Conservation (phyloP, 2,329 filamentous ascomycete species). For the Hymenoscyphus linearis region DNA sequence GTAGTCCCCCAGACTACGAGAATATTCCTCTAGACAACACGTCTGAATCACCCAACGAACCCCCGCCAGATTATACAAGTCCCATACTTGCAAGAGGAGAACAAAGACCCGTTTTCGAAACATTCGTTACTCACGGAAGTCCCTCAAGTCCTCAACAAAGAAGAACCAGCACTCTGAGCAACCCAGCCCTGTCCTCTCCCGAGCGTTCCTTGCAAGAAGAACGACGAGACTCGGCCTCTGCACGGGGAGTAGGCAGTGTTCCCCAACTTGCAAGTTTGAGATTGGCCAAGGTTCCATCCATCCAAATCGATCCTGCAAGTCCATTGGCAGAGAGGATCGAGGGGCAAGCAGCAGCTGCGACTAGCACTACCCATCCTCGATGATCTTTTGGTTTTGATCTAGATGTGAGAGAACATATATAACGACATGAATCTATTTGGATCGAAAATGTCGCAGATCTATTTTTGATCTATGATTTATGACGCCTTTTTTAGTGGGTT, state of each 20-base stretch:
- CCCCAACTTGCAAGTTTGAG: slow-evolving; percentile 50
- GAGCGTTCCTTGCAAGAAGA: slow-evolving; percentile 12
- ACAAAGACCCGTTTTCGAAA: slow-evolving; percentile 2
- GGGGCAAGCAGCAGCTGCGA: slow-evolving; percentile 3
- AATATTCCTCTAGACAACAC: slow-evolving; percentile 28
- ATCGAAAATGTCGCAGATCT: too few species aligned
- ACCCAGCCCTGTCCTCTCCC: slow-evolving; percentile 13
- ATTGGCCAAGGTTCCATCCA: slow-evolving; percentile 47
- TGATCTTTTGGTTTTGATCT: neutral
- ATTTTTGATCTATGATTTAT: too few species aligned
- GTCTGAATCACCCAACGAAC: slow-evolving; percentile 16
- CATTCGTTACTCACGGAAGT: neutral
- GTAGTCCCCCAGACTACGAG: slow-evolving; percentile 30
- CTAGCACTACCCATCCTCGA: neutral
- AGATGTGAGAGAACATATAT: too few species aligned
- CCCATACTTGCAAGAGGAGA: slow-evolving; percentile 22
- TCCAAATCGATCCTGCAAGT: slow-evolving; percentile 46
- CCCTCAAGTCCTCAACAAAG: slow-evolving; percentile 12
- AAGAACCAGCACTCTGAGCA: slow-evolving; percentile 17
- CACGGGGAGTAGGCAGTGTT: slow-evolving; percentile 36
- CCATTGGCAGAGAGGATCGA: slow-evolving; percentile 12
- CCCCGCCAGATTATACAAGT: slow-evolving; percentile 29
- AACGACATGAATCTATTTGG: too few species aligned
- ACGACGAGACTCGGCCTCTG: slow-evolving; percentile 1
- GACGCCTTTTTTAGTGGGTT: too few species aligned